Conservation (phyloP, 2,329 filamentous ascomycete species). For the Penicillium glabrum region DNA sequence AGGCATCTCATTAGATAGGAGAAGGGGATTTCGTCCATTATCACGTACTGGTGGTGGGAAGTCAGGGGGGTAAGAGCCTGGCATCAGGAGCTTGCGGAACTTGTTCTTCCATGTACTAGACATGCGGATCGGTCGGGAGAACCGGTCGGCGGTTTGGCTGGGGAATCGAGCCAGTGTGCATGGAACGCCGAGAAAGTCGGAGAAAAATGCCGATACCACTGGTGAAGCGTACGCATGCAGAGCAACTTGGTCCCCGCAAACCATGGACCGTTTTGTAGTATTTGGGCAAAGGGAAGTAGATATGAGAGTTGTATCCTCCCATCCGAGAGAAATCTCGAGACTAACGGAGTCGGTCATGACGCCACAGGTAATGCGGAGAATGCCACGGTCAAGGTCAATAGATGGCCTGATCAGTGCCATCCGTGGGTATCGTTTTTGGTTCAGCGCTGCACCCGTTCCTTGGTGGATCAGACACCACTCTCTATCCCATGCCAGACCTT, state of each 20-base stretch:
- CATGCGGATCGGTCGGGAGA: conserved; percentile 70
- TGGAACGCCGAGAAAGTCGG: conserved; percentile 69
- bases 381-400: conserved; percentile 68
- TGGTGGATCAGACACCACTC: conserved; percentile 94
- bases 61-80: conserved; percentile 54
- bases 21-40: conserved; percentile 52
- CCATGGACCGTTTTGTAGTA: conserved; percentile 53
- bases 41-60: conserved; percentile 53
- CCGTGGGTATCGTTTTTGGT: conserved; percentile 80
- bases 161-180: conserved; percentile 86
- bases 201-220: conserved; percentile 74
- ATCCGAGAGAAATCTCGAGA: conserved; percentile 38
- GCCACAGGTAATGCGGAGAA: conserved; percentile 59
- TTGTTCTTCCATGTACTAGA: conserved; percentile 27
- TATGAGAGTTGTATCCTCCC: conserved; percentile 50
- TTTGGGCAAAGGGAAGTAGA: conserved; percentile 61
- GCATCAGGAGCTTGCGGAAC: conserved; percentile 38
- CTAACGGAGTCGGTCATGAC: conserved; percentile 34
- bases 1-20: conserved; percentile 90
- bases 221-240: conserved; percentile 68
- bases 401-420: conserved; percentile 81
- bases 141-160: conserved; percentile 63
- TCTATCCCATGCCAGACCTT: conserved; percentile 90
- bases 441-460: conserved; percentile 79
- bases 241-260: conserved; percentile 78